Evolutionary conservation across 176 grass and related monocot species (phyloP), one percentile per base, ranked within the genome.

Genomic region (Elymus sibiricus): DNA sequence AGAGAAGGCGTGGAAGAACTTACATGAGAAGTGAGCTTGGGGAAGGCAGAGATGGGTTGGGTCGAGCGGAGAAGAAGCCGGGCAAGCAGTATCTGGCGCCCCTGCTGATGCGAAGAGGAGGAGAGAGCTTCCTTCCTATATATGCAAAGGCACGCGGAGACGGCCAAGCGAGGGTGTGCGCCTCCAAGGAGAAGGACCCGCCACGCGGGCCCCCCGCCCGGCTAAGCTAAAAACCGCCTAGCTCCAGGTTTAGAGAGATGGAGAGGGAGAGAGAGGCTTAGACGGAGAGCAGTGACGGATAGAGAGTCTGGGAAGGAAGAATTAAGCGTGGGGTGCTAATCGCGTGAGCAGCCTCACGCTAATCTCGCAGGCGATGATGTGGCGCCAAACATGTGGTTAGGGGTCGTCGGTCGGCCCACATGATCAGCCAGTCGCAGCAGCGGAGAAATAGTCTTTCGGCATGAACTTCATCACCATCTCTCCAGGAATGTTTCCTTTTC

Each of bases 1-100:
- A 22, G 13, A 3, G 51, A 61, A 51, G 27, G 32, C 4, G 21
- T 6, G 27, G 26, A 65, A 28, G 74, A 76, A 44, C 65, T 87
- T 87, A 87, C 89, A 68, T 43, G 66, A 19, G 72, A 65, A 64
- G 22, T 14, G 42, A 83, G 15, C 64, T 66, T 72, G 55, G 55
- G 19, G 55, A 58, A 58, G 73, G 6, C 63, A 71, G 62, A 47
- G 19, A 69, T 19, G 51, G 77, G 22, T 85, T 32, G 43, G 12
- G 55, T 62, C 24, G 27, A 72, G 22, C 2, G 31, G 65, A 83
- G 59, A 79, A 47, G 75, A 59, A 60, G 67, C 46, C 55, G 39
- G 25, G 42, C 7, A 75, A 28, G 22, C 75, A 47, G 68, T 68
- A 42, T 42, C 46, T 2, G 7, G 42, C 1, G 72, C 28, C 76